Base-by-base conservation (phyloP, 768 basidiomycete genomes). In the Gloeophyllum trabeum region DNA sequence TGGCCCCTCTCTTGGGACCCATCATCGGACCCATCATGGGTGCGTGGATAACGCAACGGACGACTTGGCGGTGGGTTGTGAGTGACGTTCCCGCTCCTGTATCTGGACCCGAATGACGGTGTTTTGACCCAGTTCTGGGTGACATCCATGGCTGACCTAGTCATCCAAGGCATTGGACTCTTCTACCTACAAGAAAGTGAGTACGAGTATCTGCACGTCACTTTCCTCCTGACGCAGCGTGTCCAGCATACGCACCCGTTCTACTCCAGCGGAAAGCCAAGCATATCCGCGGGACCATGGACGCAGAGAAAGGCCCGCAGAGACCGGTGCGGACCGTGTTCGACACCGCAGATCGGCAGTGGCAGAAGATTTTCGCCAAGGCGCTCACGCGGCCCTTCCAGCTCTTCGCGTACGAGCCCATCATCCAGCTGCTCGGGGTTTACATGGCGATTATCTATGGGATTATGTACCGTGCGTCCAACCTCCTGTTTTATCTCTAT, bases 401-500 rank as follows among this genome's bases (percentile, higher is more conserved):
- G 3, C 54, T 89, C 10, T 80, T 85, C 43, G 51, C 42, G 0
- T 51, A 51, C 4, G 84, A 88, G 52, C 72, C 77, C 1, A 82
- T 87, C 49, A 63, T 83, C 16, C 81, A 83, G 49, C 54, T 83
- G 2, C 59, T 87, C 7, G 76, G 78, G 0, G 3, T 76, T 0
- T 87, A 84, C 46, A 74, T 82, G 70, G 76, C 80, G 0, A 75
- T 82, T 48, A 53, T 81, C 12, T 89, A 81, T 43, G 85, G 79
- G 4, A 51, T 66, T 0, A 58, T 78, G 28, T 82, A 79, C 44
- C 47, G 77, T 76, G 49, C 39, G 75, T 58, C 32, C 16, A 19
- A 2, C 18, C 6, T 18, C 40, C 35, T 18, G 5, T 20, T 6
- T 4, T 14, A 14, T n/a, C n/a, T n/a, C n/a, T n/a, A n/a, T n/a